Evolutionary conservation across 2,329 filamentous ascomycete genomes (phyloP).

Genomic region (Cladosporium austrohemisphaericum): DNA sequence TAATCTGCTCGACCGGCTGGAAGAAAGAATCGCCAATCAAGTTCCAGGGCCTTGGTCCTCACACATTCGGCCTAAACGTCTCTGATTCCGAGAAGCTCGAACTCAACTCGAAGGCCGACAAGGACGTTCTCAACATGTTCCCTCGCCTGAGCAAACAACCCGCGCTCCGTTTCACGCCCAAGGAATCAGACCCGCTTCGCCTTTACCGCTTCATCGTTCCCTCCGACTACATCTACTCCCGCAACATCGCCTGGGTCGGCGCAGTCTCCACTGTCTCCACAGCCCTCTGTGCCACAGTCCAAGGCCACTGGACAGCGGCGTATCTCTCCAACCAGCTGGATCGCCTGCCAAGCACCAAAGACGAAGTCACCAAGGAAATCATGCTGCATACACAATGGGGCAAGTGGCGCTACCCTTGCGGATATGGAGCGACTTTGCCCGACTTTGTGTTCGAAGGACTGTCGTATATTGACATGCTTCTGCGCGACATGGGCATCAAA

Average conservation of each 20-base stretch:
- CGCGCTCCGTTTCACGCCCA: slow-evolving; percentile 16
- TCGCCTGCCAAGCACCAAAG: slow-evolving; percentile 27
- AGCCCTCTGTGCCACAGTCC: slow-evolving; percentile 36
- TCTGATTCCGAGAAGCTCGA: slow-evolving; percentile 30
- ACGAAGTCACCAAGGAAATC: slow-evolving; percentile 42
- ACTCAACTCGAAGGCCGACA: slow-evolving; percentile 43
- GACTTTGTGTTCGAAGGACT: slow-evolving; percentile 75
- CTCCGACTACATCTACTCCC: slow-evolving; percentile 29
- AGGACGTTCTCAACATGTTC: slow-evolving; percentile 51
- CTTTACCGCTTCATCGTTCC: slow-evolving; percentile 46
- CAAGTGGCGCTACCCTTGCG: slow-evolving; percentile 64
- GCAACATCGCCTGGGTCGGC: slow-evolving; percentile 41
- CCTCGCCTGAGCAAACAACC: slow-evolving; percentile 54
- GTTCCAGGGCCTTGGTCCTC: slow-evolving; percentile 36
- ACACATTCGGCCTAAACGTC: slow-evolving; percentile 1
- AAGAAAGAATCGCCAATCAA: slow-evolving; percentile 46
- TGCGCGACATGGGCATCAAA: slow-evolving; percentile 62
- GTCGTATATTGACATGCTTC: slow-evolving; percentile 67
- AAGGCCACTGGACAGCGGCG: slow-evolving; percentile 52
- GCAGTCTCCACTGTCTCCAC: slow-evolving; percentile 38
- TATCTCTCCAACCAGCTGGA: slow-evolving; percentile 57
- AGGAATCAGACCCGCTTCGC: slow-evolving; percentile 28
- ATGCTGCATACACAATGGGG: slow-evolving; percentile 66
- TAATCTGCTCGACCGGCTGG: slow-evolving; percentile 59
- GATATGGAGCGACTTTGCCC: slow-evolving; percentile 59